phyloP scores from a whole-genome alignment of 2,329 filamentous ascomycete genomes.

The Trichoderma lentiforme region DNA sequence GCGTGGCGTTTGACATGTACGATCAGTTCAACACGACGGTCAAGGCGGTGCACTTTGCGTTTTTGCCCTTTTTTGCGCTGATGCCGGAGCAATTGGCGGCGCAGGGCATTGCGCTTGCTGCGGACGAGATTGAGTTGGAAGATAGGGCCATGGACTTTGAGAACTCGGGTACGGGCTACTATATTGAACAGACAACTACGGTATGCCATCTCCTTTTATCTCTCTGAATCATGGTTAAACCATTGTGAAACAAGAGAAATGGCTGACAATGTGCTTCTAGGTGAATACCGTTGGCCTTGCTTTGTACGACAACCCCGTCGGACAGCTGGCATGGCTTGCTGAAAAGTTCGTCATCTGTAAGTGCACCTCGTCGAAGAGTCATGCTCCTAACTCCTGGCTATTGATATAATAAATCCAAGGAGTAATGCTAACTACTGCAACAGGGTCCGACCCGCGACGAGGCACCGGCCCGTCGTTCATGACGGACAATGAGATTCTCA shows the following conservation, averaged over 20 bases:
- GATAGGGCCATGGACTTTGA: conserved; percentile 9
- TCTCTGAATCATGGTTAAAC: neutral
- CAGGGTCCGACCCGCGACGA: neutral
- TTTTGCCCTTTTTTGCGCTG: conserved; percentile 21
- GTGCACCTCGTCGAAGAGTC: neutral
- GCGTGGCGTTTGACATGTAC: conserved; percentile 20
- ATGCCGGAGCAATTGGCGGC: conserved; percentile 12
- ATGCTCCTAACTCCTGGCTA: neutral
- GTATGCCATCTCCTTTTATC: neutral
- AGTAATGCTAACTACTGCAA: neutral
- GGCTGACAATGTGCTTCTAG: neutral
- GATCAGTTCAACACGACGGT: conserved; percentile 19
- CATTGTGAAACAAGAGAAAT: neutral
- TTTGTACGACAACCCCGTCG: conserved; percentile 42
- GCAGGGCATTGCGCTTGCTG: conserved; percentile 8
- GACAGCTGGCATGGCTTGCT: conserved; percentile 42
- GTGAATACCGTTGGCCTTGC: conserved; percentile 43
- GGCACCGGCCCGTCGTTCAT: conserved; percentile 20
- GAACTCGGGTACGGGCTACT: conserved; percentile 19
- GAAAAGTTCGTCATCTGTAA: conserved; percentile 34
- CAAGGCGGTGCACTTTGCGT: conserved; percentile 19
- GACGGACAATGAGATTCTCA: conserved; percentile 23
- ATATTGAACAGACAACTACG: conserved; percentile 12
- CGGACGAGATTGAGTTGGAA: conserved; percentile 12
- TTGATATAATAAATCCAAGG: neutral